Evolutionary conservation across 148 eudicot species (phyloP).

Genomic region (Nepenthes mirabilis): DNA sequence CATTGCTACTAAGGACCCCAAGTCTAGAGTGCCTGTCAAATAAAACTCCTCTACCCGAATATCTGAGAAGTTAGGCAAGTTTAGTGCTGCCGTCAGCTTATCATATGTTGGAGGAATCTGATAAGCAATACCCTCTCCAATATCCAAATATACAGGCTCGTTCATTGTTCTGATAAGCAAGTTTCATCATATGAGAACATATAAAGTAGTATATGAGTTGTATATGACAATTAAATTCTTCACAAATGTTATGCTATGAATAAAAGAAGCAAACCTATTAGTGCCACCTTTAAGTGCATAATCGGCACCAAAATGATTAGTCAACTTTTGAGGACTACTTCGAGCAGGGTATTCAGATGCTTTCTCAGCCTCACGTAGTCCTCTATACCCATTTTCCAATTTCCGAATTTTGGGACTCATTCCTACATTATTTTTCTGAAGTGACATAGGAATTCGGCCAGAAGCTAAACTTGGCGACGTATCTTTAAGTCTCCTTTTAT

Average conservation of each 20-base stretch:
- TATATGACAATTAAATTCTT: constrained; percentile 1
- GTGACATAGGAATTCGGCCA: constrained; percentile 29
- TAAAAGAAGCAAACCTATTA: constrained; percentile 43
- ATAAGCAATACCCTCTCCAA: constrained; percentile 78
- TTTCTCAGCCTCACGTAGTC: constrained; percentile 40
- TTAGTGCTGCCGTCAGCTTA: constrained; percentile 53
- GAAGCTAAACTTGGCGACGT: constrained; percentile 46
- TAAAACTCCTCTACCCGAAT: constrained; percentile 71
- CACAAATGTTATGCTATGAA: constrained; percentile 1
- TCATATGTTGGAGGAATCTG: constrained; percentile 83
- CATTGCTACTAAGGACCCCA: constrained; percentile 84
- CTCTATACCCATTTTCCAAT: constrained; percentile 39
- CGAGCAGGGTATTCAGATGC: constrained; percentile 30
- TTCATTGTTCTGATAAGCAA: constrained; percentile 37
- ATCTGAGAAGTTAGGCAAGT: constrained; percentile 71
- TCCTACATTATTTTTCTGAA: constrained; percentile 27
- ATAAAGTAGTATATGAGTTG: neutral
- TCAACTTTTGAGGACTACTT: constrained; percentile 27
- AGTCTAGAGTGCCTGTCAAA: constrained; percentile 79
- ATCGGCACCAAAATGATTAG: constrained; percentile 34
- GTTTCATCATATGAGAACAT: constrained; percentile 6
- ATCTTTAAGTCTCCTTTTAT: constrained; percentile 63
- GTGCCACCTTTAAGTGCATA: constrained; percentile 37
- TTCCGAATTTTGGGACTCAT: constrained; percentile 39
- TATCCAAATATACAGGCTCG: constrained; percentile 72